phyloP scores from a whole-genome alignment of 192 early-diverging fungal species.

The Gigaspora rosea region DNA sequence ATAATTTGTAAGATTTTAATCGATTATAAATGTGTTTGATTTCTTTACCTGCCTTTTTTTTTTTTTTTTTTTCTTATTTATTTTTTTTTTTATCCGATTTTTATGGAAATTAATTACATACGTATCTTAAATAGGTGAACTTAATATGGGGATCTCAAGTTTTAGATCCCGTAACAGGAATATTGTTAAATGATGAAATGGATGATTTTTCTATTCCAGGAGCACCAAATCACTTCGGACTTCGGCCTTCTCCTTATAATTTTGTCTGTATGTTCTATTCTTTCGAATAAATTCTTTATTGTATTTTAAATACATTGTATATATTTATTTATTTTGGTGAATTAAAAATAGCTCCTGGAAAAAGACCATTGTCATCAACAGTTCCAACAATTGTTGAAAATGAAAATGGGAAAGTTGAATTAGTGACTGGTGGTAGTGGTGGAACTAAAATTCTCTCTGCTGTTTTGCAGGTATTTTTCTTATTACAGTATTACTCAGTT shows the following conservation, averaged over 20 bases:
- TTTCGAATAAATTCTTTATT: not conserved
- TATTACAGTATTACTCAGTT: not conserved
- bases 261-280: conserved; percentile 35
- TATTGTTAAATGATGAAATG: conserved; percentile 96
- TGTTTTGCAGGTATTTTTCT: conserved; percentile 42
- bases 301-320: not conserved
- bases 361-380: conserved; percentile 78
- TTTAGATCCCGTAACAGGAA: conserved; percentile 82
- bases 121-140: conserved; percentile 54
- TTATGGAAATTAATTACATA: not conserved
- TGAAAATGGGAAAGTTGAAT: conserved; percentile 61
- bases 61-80: not conserved
- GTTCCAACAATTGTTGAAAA: conserved; percentile 66
- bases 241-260: conserved; percentile 85
- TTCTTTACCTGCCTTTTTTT: not conserved
- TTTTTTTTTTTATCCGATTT: not conserved
- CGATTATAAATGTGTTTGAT: conserved; percentile 27
- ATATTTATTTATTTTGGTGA: not conserved
- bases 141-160: conserved; percentile 77
- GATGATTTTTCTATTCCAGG: conserved; percentile 89
- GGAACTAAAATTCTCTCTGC: conserved; percentile 83
- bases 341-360: conserved; percentile 59
- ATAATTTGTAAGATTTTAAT: not conserved
- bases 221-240: conserved; percentile 72
- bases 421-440: conserved; percentile 85